Evolutionary conservation across 257 asterid species (phyloP).

Genomic region (Nicotiana noctiflora): DNA sequence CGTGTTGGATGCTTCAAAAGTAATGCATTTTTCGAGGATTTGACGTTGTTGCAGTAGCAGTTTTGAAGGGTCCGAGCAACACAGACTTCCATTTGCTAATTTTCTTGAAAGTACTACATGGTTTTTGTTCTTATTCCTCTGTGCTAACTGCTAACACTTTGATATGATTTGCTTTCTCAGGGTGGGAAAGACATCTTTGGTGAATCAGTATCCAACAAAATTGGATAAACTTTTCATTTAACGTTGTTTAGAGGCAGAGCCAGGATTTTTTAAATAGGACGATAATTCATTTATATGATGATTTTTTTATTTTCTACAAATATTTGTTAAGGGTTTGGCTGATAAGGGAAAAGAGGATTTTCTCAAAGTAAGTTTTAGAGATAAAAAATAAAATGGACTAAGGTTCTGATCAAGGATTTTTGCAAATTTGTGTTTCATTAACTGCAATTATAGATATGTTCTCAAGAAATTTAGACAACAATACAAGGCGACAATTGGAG

Average conservation of each 20-base stretch:
- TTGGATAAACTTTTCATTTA: neutral
- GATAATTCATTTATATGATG: neutral
- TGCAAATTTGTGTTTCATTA: constrained; percentile 18
- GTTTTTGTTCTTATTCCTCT: neutral
- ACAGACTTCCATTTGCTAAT: neutral
- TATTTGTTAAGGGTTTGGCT: neutral
- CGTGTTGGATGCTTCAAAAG: too few species aligned
- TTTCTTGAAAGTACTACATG: neutral
- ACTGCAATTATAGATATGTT: constrained; percentile 46
- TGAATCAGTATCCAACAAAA: constrained; percentile 69
- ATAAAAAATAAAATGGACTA: neutral
- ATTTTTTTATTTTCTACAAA: neutral
- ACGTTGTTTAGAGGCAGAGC: neutral
- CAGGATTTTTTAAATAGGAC: neutral
- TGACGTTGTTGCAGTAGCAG: accelerated
- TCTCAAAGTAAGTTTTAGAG: neutral
- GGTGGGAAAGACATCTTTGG: constrained; percentile 88
- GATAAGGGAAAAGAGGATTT: neutral
- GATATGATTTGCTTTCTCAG: constrained; percentile 25
- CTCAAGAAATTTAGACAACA: constrained; percentile 44
- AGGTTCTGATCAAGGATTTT: neutral
- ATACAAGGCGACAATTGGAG: constrained; percentile 79
- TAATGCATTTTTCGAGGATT: too few species aligned
- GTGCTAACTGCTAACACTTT: neutral
- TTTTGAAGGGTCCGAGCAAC: too few species aligned